Percentiles rank a stretch among this genome's conserved stretches.
These are phyloP conservation scores for Avena sativa DNA, from an alignment of 176 grass and related monocot genomes.

Conservation along the genomic window DNA sequence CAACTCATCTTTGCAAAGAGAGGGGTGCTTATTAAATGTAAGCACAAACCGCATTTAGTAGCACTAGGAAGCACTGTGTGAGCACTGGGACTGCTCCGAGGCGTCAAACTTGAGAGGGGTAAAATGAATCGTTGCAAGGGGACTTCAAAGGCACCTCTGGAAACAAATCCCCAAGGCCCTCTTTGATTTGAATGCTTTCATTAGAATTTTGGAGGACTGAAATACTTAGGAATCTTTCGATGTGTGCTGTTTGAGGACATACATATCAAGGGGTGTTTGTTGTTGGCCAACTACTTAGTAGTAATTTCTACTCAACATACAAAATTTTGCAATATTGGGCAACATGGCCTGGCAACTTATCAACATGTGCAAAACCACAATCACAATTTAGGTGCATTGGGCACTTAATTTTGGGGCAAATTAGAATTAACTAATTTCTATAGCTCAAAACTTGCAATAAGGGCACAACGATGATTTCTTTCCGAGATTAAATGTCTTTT, in stretches of 20 bases:
- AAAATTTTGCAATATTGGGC: neutral
- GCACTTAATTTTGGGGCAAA: too few relatives aligned
- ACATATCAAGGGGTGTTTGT: neutral
- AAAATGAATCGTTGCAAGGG: neutral
- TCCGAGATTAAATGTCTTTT: neutral
- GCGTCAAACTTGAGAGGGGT: neutral
- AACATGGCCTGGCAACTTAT: too few relatives aligned
- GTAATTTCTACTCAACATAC: neutral
- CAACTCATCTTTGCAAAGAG: too few relatives aligned
- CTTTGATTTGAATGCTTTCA: neutral
- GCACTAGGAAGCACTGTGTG: too few relatives aligned
- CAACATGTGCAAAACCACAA: too few relatives aligned
- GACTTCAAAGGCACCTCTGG: neutral
- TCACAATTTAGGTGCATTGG: too few relatives aligned
- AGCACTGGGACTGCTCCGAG: neutral
- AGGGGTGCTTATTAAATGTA: too few relatives aligned
- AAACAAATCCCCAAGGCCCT: neutral
- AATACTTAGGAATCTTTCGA: neutral
- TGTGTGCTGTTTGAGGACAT: neutral
- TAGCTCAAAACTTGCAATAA: neutral
- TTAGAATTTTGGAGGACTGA: neutral
- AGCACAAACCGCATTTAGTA: too few relatives aligned
- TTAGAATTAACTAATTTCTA: too few relatives aligned
- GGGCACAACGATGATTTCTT: neutral
- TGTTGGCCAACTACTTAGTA: neutral